phyloP scores from a whole-genome alignment of 2,329 filamentous ascomycete species.

The Magnaporthiopsis poae region DNA sequence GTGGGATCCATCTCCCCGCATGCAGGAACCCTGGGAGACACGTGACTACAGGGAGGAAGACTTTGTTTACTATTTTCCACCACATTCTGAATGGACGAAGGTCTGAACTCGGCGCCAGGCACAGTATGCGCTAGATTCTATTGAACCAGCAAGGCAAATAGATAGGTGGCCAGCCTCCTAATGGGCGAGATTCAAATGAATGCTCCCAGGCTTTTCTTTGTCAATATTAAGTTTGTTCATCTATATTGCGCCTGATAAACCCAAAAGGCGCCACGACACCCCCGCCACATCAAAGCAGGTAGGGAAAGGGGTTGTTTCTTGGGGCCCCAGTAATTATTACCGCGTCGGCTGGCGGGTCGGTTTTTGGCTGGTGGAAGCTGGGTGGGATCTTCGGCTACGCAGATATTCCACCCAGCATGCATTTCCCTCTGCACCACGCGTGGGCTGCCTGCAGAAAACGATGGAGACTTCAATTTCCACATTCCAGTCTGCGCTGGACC shows the following conservation, averaged over 20 bases:
- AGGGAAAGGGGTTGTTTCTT: background rate
- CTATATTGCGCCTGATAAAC: background rate
- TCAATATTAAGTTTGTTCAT: background rate
- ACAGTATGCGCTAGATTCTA: background rate
- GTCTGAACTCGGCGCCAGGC: background rate
- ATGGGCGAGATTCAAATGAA: background rate
- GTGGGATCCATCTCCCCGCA: background rate
- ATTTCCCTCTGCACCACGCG: background rate
- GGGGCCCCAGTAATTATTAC: background rate
- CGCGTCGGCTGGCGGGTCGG: no score
- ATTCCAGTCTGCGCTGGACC: background rate
- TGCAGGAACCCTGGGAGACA: background rate
- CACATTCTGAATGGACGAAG: background rate
- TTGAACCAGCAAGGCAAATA: background rate
- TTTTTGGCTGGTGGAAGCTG: background rate
- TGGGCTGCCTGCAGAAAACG: no score
- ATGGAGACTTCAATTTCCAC: background rate
- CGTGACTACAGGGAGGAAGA: background rate
- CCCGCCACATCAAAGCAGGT: background rate
- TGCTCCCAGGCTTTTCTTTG: background rate
- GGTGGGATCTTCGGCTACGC: background rate
- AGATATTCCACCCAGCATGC: background rate
- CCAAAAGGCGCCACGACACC: background rate
- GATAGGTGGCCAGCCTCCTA: background rate
- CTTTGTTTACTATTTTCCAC: background rate